Percentiles rank a stretch among this genome's conserved stretches.
These are phyloP conservation scores for Paradendryphiella salina DNA, from an alignment of 2,329 filamentous ascomycete genomes.

Conservation along the genomic window DNA sequence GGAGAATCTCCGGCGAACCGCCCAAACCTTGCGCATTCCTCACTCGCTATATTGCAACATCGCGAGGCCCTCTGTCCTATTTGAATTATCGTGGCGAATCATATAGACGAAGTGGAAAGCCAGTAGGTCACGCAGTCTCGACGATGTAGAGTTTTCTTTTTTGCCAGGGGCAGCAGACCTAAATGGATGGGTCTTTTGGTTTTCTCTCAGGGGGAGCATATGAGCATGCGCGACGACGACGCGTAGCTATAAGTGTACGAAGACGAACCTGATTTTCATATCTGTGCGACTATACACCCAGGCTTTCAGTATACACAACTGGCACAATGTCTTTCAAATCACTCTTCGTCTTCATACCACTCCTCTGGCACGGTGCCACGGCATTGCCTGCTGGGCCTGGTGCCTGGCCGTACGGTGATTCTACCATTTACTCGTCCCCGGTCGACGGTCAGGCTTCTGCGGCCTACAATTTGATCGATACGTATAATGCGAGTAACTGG, in stretches of 20 bases:
- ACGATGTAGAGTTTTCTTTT: background rate
- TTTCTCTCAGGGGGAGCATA: conserved; percentile 1
- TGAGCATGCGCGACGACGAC: conserved; percentile 3
- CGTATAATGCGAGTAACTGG: conserved; percentile 47
- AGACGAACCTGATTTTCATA: background rate
- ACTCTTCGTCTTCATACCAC: conserved; percentile 19
- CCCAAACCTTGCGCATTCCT: conserved; percentile 13
- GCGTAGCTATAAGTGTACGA: conserved; percentile 18
- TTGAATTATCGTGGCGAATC: conserved; percentile 21
- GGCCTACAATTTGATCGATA: conserved; percentile 40
- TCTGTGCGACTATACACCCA: conserved; percentile 13
- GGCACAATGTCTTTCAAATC: conserved; percentile 23
- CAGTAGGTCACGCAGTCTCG: conserved; percentile 21
- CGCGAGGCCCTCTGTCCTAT: conserved; percentile 24
- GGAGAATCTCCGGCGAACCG: conserved; percentile 28
- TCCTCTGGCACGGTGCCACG: conserved; percentile 27
- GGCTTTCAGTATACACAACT: background rate
- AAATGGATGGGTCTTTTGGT: background rate
- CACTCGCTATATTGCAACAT: conserved; percentile 24
- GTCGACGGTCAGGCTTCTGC: conserved; percentile 17
- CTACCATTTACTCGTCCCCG: conserved; percentile 13
- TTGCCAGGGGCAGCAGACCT: conserved; percentile 14
- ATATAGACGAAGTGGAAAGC: background rate
- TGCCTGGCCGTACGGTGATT: conserved; percentile 28
- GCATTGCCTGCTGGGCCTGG: conserved; percentile 31